Evolutionary conservation across 73 alveolate species (phyloP), one percentile per base, ranked within the genome.

Genomic region (Durusdinium trenchii): DNA sequence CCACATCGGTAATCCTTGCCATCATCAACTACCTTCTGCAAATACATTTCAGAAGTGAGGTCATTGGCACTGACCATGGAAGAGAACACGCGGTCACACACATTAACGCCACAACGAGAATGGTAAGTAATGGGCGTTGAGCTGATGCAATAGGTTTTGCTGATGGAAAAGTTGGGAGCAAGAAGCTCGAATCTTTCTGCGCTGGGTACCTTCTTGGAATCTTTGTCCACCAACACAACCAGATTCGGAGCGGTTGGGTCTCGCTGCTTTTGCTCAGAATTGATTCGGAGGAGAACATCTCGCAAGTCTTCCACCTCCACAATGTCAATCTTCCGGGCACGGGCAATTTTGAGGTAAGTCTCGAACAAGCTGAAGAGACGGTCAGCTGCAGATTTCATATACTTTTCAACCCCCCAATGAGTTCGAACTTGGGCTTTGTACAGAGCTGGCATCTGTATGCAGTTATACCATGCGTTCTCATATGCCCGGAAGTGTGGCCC

Each of bases 311-410:
- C 50, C 28, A 75, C 14, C 52, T 75, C 50, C 48, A 75, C 51
- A 36, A 75, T 75, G 52, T 64, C 79, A 64, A 64, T 64, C 42
- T 28, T 23, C 42, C 86, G 86, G 54, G 54, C 30, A 48, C 23
- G 50, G 28, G 86, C 86, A 6, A 23, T 75, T 52, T 12, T n/a
- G 54, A 75, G 28, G 52, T 75, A 75, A 4, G 48, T 12, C 52
- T 75, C 86, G 32, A 75, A n/a, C 28, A 75, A 4, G n/a, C 54
- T 52, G 36, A 75, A 75, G 26, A 75, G 30, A 6, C 86, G 48
- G 52, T 75, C 86, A n/a, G 86, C 86, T 7, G 48, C 48, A 38
- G 86, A 35, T 75, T 75, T 75, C 86, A 75, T 75, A 52, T 75
- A 52, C 86, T 75, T 75, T 30, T 75, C 86, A 4, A 75, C 86